phyloP scores from a whole-genome alignment of 2,329 filamentous ascomycete species.

The Colletotrichum magnum region DNA sequence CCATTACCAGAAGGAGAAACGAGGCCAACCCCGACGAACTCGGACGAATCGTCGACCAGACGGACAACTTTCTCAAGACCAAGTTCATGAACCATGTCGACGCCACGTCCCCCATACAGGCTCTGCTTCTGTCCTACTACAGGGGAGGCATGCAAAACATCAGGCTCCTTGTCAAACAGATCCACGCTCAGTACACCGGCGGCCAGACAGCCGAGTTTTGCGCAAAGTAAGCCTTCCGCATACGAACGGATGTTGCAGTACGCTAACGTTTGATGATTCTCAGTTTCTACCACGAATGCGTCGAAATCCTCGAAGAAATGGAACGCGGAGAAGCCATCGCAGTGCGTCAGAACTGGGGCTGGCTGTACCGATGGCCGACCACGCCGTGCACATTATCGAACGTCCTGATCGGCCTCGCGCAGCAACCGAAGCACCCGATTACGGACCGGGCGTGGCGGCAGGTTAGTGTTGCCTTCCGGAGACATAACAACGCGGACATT shows the following conservation, averaged over 20 bases:
- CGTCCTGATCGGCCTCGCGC: constrained; percentile 39
- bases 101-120: not conserved
- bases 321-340: constrained; percentile 37
- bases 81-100: constrained; percentile 36
- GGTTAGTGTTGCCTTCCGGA: constrained; percentile 38
- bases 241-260: not conserved
- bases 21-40: constrained; percentile 23
- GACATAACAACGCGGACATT: constrained; percentile 41
- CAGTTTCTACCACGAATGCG: constrained; percentile 33
- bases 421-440: constrained; percentile 35
- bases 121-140: constrained; percentile 14
- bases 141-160: constrained; percentile 19
- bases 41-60: constrained; percentile 27
- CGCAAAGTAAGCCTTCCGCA: constrained; percentile 9
- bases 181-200: not conserved
- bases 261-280: not conserved
- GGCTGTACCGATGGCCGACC: constrained; percentile 41
- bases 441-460: constrained; percentile 42
- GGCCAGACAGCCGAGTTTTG: constrained; percentile 17
- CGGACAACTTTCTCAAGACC: constrained; percentile 20
- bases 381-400: constrained; percentile 30
- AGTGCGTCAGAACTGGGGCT: constrained; percentile 38
- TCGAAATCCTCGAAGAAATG: constrained; percentile 41
- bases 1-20: constrained; percentile 18
- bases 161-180: constrained; percentile 15